These are phyloP conservation scores for Arachnomyces sp. DNA, from an alignment of 2,329 filamentous ascomycete genomes.

Conservation along the genomic window DNA sequence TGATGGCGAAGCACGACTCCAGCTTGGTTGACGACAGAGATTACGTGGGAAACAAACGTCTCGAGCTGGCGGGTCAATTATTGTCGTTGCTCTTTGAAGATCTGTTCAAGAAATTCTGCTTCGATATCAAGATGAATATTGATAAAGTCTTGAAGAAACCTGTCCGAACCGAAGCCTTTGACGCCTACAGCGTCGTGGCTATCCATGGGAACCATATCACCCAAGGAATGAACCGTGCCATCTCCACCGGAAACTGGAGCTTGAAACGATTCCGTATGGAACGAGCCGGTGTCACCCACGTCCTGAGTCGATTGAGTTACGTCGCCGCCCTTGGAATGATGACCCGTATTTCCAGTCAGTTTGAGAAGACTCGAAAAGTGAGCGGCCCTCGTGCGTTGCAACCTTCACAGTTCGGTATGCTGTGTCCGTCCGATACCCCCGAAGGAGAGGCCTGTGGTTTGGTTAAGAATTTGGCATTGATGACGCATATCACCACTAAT, in stretches of 20 bases:
- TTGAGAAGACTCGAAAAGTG: constrained; percentile 97
- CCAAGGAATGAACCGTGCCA: constrained; percentile 86
- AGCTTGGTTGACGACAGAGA: constrained; percentile 91
- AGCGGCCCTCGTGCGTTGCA: constrained; percentile 91
- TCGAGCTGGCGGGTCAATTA: constrained; percentile 91
- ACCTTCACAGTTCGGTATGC: constrained; percentile 96
- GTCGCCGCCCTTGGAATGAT: constrained; percentile 98
- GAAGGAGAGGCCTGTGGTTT: constrained; percentile 98
- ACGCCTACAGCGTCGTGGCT: constrained; percentile 76
- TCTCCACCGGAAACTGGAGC: constrained; percentile 96
- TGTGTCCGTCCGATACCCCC: constrained; percentile 93
- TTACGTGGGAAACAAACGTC: constrained; percentile 94
- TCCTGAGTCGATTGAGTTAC: constrained; percentile 89
- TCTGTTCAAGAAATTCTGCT: constrained; percentile 91
- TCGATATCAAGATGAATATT: constrained; percentile 82
- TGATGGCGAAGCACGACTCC: constrained; percentile 87
- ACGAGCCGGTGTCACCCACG: constrained; percentile 89
- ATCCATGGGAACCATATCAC: constrained; percentile 84
- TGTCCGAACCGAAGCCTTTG: constrained; percentile 78
- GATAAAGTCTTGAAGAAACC: constrained; percentile 95
- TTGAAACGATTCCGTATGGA: constrained; percentile 99
- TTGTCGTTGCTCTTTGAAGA: constrained; percentile 93
- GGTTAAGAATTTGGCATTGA: constrained; percentile 94
- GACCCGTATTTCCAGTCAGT: constrained; percentile 96
- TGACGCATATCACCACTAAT: constrained; percentile 98